These are phyloP conservation scores for Paramyrothecium roridum DNA, from an alignment of 2,329 filamentous ascomycete species.

Conservation along the genomic window DNA sequence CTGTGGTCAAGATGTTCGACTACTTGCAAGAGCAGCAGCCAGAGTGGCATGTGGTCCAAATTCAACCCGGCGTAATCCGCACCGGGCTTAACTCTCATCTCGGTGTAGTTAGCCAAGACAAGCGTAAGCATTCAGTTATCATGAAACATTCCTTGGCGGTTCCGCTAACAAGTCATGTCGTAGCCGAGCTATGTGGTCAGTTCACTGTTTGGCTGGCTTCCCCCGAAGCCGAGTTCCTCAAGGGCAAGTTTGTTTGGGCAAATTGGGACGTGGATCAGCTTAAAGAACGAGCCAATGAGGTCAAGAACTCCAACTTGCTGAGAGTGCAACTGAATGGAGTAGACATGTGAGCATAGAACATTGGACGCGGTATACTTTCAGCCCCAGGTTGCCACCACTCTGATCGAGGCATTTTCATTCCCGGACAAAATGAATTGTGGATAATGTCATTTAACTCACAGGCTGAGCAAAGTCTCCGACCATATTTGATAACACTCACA, in stretches of 20 bases:
- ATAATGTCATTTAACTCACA: not conserved
- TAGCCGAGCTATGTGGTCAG: conserved; percentile 13
- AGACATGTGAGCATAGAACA: not conserved
- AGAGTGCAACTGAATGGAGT: not conserved
- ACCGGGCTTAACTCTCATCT: conserved; percentile 25
- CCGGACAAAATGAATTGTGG: not conserved
- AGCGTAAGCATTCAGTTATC: not conserved
- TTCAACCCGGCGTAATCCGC: conserved; percentile 38
- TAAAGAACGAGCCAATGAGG: conserved; percentile 30
- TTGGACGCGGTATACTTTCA: not conserved
- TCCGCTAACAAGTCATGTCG: not conserved
- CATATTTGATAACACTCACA: not conserved
- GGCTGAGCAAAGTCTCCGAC: not conserved
- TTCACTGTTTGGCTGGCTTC: conserved; percentile 16
- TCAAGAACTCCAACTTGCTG: conserved; percentile 10
- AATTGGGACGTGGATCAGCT: conserved; percentile 33
- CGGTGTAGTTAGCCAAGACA: not conserved
- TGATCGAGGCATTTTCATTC: not conserved
- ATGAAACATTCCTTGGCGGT: no score
- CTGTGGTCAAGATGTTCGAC: conserved; percentile 28
- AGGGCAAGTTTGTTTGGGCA: conserved; percentile 23
- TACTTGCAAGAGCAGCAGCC: conserved; percentile 32
- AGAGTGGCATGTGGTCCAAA: conserved; percentile 27
- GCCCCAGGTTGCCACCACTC: not conserved
- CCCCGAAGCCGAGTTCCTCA: conserved; percentile 27